Evolutionary conservation across 2,329 filamentous ascomycete species (phyloP).

Genomic region (Clathrospora elynae): DNA sequence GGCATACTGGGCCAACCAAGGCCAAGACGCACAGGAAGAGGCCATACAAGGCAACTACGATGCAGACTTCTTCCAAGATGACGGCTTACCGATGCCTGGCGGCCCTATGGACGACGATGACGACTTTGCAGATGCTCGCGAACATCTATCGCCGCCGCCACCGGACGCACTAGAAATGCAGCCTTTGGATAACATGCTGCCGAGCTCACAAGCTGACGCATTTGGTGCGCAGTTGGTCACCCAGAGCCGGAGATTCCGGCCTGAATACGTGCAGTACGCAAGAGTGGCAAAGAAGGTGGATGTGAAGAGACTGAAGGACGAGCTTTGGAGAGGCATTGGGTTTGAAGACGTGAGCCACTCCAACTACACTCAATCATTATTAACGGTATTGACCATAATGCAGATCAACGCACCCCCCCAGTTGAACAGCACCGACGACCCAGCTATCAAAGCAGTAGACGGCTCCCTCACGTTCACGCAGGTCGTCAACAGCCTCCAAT

Average conservation of each 20-base stretch:
- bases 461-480: slow-evolving; percentile 79
- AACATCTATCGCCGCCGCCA: slow-evolving; percentile 73
- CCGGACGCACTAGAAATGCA: slow-evolving; percentile 52
- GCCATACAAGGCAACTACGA: slow-evolving; percentile 80
- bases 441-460: slow-evolving; percentile 52
- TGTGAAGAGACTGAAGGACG: slow-evolving; percentile 66
- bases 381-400: slow-evolving; percentile 11
- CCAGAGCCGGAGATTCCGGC: slow-evolving; percentile 63
- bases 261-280: slow-evolving; percentile 70
- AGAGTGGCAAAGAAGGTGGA: slow-evolving; percentile 70
- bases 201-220: slow-evolving; percentile 58
- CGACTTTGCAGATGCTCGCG: slow-evolving; percentile 77
- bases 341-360: slow-evolving; percentile 49
- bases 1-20: slow-evolving; percentile 82
- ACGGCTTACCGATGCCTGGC: slow-evolving; percentile 71
- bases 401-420: slow-evolving; percentile 30
- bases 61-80: slow-evolving; percentile 96
- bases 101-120: slow-evolving; percentile 68
- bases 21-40: slow-evolving; percentile 56
- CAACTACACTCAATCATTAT: neutral
- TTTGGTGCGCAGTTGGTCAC: slow-evolving; percentile 68
- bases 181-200: slow-evolving; percentile 55
- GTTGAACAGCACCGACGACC: slow-evolving; percentile 28
- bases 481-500: slow-evolving; percentile 86
- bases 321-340: slow-evolving; percentile 68